Evolutionary conservation across 768 basidiomycete genomes (phyloP), one percentile per base, ranked within the genome.

Genomic region (Phaeotremella fagi): DNA sequence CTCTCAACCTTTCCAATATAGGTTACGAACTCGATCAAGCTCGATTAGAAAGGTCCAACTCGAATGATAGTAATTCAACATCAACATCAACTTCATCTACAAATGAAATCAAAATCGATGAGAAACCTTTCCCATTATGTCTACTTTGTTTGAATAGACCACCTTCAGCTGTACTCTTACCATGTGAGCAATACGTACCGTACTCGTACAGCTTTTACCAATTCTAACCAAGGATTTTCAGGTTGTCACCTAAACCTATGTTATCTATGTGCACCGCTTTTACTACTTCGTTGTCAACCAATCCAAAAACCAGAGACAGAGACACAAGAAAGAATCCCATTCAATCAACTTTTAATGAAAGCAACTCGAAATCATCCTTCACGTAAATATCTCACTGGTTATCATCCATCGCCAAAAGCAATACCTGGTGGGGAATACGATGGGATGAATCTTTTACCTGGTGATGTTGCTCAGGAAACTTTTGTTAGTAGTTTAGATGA

Each of bases 201-300:
- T 3, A 26, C 15, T 27, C 23, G 16, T 6, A 29, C 28, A 37
- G 31, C 7, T 33, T 7, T 7, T 16, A 33, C 7, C 31, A 7
- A 12, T 41, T 12, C 38, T 22, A 41, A 41, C 38, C 12, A 12
- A 11, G 22, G 7, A 12, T 18, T 22, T 7, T 41, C 41, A 64
- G 63, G 63, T 41, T 64, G 63, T 45, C 63, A 64, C 31, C 50
- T 64, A 18, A 64, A 64, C 43, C 45, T 64, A 22, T 64, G 63
- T 37, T 46, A 64, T 38, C 37, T 64, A 26, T 64, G 63, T 31
- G 63, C 59, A 3, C 63, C 63, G 7, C 46, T 55, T 14, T 54
- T 62, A 2, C 43, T 62, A 33, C 35, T 37, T 29, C 22, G 23
- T 7, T 15, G 26, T 36, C 15, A 26, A 46, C 36, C 46, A 4